Base-by-base conservation (phyloP, 73 alveolate genomes). In the Paramecium sexaurelia region DNA sequence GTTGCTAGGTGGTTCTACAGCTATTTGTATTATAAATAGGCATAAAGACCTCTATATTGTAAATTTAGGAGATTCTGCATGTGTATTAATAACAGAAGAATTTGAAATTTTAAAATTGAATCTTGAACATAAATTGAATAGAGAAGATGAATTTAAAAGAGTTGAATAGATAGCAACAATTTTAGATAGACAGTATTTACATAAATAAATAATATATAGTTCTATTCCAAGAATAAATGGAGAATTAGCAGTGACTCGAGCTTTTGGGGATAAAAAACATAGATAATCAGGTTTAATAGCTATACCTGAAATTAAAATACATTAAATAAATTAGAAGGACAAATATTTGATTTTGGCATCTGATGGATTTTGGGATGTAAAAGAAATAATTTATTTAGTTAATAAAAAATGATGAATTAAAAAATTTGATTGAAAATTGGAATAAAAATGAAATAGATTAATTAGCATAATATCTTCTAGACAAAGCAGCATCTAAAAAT, bases 281-380 rank as follows among this genome's bases (percentile, higher is more conserved):
- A 78, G 90, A 45, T n/a, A 37, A 40, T 39, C 43, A 37, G 90
- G 90, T 36, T 24, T 78, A 15, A 78, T 78, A 17, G 68, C 90
- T 4, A 55, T 29, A 3, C 90, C 90, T 19, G 90, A 78, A 43
- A 78, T 78, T 2, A 78, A 32, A 6, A 78, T 24, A 41, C 73
- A 78, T 33, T 9, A 45, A 24, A 27, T 78, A 20, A 17, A 32
- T 20, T 11, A 37, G 11, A 45, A 78, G 36, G 90, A 78, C 19
- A 32, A 40, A 27, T 78, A 78, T 43, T 11, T 78, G 9, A 20
- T 78, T 3, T 29, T 78, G 45, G 90, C 75, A 24, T 78, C 90
- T 41, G 90, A 78, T 78, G 90, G 90, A 2, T 78, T 78, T 43
- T 78, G 90, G 90, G 90, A 78, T 78, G 90, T 71, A 71, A 71